Conservation (phyloP, 306 rosid genomes). For the Trifolium fragiferum region DNA sequence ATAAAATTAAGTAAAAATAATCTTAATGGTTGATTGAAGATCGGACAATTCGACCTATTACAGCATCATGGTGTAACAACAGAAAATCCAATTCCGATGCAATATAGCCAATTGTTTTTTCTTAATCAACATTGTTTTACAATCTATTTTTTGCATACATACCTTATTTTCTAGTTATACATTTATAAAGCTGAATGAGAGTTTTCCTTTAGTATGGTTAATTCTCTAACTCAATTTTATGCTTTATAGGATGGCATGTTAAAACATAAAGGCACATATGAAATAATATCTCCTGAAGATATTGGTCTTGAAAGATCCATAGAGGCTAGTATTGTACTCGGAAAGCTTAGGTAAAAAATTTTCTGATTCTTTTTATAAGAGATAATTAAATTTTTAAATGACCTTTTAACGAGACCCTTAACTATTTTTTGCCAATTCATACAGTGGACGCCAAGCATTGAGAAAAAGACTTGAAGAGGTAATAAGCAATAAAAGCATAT, state of each 20-base stretch:
- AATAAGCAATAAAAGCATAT: background rate
- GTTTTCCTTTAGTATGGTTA: background rate
- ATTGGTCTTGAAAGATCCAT: slow-evolving; percentile 70
- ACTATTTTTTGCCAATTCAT: background rate
- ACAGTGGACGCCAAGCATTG: slow-evolving; percentile 94
- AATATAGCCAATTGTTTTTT: too few species aligned
- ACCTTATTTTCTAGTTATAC: too few species aligned
- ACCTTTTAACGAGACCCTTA: background rate
- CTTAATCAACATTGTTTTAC: too few species aligned
- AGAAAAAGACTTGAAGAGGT: slow-evolving; percentile 77
- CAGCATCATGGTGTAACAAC: too few species aligned
- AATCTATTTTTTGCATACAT: too few species aligned
- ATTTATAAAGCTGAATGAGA: too few species aligned
- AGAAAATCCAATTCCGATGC: too few species aligned
- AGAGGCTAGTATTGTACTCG: slow-evolving; percentile 81
- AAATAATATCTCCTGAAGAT: slow-evolving; percentile 85
- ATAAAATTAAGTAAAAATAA: too few species aligned
- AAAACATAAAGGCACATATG: slow-evolving; percentile 85
- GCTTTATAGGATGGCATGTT: slow-evolving; percentile 87
- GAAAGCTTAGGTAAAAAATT: slow-evolving; percentile 83
- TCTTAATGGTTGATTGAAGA: too few species aligned
- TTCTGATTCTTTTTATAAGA: too few species aligned
- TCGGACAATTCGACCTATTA: too few species aligned
- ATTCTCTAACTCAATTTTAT: background rate
- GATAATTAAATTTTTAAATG: too few species aligned